phyloP scores from a whole-genome alignment of 345 rosid species.

The Sonneratia alba region DNA sequence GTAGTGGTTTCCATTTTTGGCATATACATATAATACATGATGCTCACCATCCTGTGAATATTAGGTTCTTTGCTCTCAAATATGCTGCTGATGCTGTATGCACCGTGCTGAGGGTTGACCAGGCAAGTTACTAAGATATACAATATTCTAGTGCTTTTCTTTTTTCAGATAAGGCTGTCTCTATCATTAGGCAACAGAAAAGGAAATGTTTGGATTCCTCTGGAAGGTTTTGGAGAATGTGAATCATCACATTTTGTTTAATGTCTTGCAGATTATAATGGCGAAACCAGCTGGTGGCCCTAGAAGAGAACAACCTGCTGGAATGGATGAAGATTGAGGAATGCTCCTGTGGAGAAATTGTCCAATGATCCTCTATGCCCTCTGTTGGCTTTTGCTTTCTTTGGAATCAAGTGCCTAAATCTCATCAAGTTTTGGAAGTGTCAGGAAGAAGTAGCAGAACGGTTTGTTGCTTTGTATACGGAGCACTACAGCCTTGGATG shows the following conservation, averaged over 20 bases:
- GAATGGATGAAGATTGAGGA: constrained; percentile 52
- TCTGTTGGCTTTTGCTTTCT: not conserved
- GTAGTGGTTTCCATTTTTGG: not conserved
- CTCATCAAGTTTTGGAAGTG: not conserved
- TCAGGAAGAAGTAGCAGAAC: not conserved
- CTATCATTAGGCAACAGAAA: not conserved
- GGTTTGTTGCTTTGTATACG: constrained; percentile 1
- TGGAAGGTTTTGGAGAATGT: too few relatives aligned
- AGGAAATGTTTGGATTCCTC: not conserved
- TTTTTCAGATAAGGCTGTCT: not conserved
- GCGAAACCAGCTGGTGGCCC: constrained; percentile 96
- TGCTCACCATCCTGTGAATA: not conserved
- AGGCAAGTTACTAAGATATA: constrained; percentile 31
- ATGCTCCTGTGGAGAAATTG: not conserved
- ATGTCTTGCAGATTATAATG: constrained; percentile 68
- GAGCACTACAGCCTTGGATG: not conserved
- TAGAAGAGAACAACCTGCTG: constrained; percentile 62
- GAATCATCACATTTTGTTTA: not conserved
- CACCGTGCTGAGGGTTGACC: constrained; percentile 95
- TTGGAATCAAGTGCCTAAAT: not conserved
- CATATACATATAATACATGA: not conserved
- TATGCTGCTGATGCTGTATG: constrained; percentile 96
- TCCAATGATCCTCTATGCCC: not conserved
- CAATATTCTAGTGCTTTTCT: not conserved
- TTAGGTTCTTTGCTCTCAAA: constrained; percentile 83